Conservation (phyloP, 768 basidiomycete genomes). For the Boletus insuetus region DNA sequence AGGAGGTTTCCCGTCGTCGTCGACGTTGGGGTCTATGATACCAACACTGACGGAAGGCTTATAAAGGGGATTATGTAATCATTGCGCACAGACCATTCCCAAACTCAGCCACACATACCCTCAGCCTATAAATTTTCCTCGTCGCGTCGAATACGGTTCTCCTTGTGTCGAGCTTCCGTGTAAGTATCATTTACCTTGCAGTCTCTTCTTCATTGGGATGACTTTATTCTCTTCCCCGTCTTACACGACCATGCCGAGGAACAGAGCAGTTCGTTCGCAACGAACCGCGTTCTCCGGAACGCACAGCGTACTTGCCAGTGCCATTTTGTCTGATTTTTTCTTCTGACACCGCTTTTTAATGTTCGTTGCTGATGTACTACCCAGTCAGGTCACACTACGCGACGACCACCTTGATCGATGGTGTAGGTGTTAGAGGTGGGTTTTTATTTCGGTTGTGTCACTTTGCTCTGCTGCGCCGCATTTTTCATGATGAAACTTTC, state of each 20-base stretch:
- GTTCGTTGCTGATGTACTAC: conserved; percentile 14
- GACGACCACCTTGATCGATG: neutral
- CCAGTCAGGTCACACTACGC: neutral
- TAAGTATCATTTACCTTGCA: conserved; percentile 8
- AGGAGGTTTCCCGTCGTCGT: conserved; percentile 15
- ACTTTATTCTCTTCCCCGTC: conserved; percentile 90
- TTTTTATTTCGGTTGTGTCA: conserved; percentile 7
- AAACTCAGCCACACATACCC: conserved; percentile 27
- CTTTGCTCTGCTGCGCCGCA: conserved; percentile 17
- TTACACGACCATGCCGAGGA: conserved; percentile 86
- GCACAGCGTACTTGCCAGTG: conserved; percentile 86
- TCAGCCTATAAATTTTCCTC: conserved; percentile 27
- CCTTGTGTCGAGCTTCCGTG: neutral
- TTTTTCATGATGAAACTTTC: conserved; percentile 53
- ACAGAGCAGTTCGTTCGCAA: conserved; percentile 79
- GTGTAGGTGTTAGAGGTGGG: conserved; percentile 20
- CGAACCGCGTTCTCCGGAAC: conserved; percentile 58
- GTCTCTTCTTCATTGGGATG: conserved; percentile 41
- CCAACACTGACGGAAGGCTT: neutral
- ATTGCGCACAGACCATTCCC: conserved; percentile 31
- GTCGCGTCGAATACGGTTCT: neutral
- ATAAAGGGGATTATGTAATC: conserved; percentile 27
- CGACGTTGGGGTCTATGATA: conserved; percentile 13
- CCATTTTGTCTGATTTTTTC: conserved; percentile 70
- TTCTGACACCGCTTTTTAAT: neutral